A percentile compares a stretch with the other conserved stretches of the same genome.
phyloP scores from a whole-genome alignment of 176 grass and related monocot species.

The Raddia distichophylla region DNA sequence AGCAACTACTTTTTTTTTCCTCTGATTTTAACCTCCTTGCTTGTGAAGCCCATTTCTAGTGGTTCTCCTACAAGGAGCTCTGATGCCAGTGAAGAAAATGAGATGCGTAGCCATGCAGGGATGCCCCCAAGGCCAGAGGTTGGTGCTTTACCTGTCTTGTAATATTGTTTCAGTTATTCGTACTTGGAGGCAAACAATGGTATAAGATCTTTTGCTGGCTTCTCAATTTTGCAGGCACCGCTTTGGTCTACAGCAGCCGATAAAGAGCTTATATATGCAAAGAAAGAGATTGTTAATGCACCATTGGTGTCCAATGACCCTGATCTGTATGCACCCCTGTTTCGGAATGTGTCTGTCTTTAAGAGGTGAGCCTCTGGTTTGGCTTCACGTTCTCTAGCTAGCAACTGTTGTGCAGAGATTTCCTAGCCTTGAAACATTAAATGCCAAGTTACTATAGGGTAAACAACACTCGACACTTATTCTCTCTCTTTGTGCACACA shows the following conservation, averaged over 20 bases:
- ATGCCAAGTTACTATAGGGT: not conserved
- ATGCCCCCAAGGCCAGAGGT: conserved; percentile 46
- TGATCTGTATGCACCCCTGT: conserved; percentile 70
- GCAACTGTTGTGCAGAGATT: not conserved
- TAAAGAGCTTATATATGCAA: conserved; percentile 76
- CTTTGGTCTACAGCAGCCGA: conserved; percentile 67
- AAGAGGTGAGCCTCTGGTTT: conserved; percentile 54
- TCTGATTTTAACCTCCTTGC: conserved; percentile 33
- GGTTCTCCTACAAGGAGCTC: conserved; percentile 39
- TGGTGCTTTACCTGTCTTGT: conserved; percentile 21
- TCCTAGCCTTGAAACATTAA: not conserved
- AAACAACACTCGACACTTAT: not conserved
- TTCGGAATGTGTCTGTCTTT: conserved; percentile 67
- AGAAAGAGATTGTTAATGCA: conserved; percentile 59
- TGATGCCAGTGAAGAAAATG: conserved; percentile 33
- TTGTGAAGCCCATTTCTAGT: conserved; percentile 58
- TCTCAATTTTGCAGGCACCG: conserved; percentile 48
- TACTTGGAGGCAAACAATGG: not conserved
- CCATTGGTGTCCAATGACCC: conserved; percentile 55
- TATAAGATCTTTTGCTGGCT: conserved; percentile 18
- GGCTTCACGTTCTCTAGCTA: conserved; percentile 14
- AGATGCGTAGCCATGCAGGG: not conserved
- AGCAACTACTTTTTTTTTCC: not conserved
- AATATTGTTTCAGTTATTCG: not conserved
- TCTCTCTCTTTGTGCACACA: not conserved